Evolutionary conservation across 345 rosid genomes (phyloP).

Genomic region (Eucalyptus victrix): DNA sequence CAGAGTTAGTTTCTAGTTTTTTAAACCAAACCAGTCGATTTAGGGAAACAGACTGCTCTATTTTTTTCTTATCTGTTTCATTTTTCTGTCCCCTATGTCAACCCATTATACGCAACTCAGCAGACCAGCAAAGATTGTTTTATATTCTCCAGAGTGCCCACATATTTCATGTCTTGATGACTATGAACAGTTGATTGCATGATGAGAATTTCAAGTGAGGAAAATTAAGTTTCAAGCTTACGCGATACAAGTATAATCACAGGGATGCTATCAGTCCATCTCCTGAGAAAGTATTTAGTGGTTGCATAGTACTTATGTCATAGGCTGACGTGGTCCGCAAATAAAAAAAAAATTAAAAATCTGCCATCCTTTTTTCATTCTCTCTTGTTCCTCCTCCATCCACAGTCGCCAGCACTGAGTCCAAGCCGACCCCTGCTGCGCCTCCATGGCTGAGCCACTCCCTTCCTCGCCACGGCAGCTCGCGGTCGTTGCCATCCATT

Average conservation of each 20-base stretch:
- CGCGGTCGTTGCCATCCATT: background rate
- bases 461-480: fast-evolving
- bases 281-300: background rate
- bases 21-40: too few species aligned
- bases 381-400: background rate
- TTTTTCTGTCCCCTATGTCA: background rate
- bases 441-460: background rate
- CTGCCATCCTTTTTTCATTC: background rate
- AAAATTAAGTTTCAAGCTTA: background rate
- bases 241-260: background rate
- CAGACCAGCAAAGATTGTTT: background rate
- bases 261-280: background rate
- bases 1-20: background rate
- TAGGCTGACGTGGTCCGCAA: background rate
- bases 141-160: background rate
- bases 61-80: background rate
- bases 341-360: too few species aligned
- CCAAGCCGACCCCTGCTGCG: background rate
- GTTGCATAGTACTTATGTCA: background rate
- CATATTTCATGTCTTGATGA: background rate
- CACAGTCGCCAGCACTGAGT: background rate
- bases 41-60: background rate
- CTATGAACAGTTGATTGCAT: background rate
- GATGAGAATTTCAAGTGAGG: background rate
- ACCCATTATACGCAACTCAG: background rate